A percentile compares a stretch with the other conserved stretches of the same genome.
Conservation (phyloP, 2,329 filamentous ascomycete genomes). For the Beauveria asiatica region DNA sequence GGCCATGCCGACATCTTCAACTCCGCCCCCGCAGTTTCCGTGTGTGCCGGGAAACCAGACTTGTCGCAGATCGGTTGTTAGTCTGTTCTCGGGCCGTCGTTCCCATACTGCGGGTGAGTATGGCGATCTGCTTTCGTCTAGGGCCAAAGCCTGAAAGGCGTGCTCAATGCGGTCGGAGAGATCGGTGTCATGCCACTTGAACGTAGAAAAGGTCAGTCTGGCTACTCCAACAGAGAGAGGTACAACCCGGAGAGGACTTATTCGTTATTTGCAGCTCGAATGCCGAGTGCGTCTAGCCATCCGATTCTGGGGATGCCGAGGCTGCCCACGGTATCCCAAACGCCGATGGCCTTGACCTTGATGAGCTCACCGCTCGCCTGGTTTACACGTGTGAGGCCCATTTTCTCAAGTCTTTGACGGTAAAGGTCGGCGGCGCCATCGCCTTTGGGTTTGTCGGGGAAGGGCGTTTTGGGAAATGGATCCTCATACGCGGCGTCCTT, state of each 20-base stretch:
- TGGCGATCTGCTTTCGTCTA: conserved; percentile 46
- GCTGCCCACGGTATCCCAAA: conserved; percentile 38
- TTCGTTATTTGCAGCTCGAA: conserved; percentile 36
- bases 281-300: conserved; percentile 38
- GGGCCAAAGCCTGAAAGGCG: conserved; percentile 50
- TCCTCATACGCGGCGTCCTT: conserved; percentile 36
- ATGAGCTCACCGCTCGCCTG: conserved; percentile 33
- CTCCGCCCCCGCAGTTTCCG: conserved; percentile 62
- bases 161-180: conserved; percentile 45
- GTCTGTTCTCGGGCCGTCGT: conserved; percentile 27
- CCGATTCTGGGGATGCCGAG: conserved; percentile 37
- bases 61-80: conserved; percentile 37
- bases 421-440: conserved; percentile 33
- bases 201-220: conserved; percentile 30
- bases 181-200: conserved; percentile 45
- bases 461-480: conserved; percentile 37
- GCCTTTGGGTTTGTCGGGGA: conserved; percentile 40
- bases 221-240: neutral
- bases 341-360: conserved; percentile 36
- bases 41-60: conserved; percentile 66
- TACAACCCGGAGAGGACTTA: conserved; percentile 26
- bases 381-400: conserved; percentile 33
- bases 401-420: conserved; percentile 34
- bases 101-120: conserved; percentile 51
- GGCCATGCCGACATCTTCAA: conserved; percentile 40